Evolutionary conservation across 495 filamentous ascomycete species (phyloP).

Genomic region (Trichocladium uniseriatum): DNA sequence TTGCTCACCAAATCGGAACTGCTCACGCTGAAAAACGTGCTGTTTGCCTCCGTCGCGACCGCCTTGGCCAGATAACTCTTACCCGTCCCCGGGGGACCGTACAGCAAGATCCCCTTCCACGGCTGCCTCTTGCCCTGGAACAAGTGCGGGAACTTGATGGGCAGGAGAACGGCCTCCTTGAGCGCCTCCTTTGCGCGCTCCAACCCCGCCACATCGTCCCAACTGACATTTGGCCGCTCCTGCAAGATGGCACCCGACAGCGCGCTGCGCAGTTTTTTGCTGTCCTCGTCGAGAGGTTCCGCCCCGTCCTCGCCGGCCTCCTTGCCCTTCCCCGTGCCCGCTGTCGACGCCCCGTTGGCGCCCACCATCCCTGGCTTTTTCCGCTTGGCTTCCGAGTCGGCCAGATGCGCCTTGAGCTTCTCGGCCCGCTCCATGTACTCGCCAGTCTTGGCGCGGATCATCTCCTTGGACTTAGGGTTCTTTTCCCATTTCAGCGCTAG

Average conservation of each 20-base stretch:
- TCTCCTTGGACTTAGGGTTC: slow-evolving; percentile 89
- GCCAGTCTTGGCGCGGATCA: slow-evolving; percentile 83
- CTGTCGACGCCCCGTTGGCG: slow-evolving; percentile 70
- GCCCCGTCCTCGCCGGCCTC: slow-evolving; percentile 43
- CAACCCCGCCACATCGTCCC: slow-evolving; percentile 97
- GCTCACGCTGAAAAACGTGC: slow-evolving; percentile 98
- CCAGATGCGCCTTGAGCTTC: slow-evolving; percentile 86
- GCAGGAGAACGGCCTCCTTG: slow-evolving; percentile 94
- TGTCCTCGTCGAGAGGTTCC: slow-evolving; percentile 72
- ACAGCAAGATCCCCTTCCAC: slow-evolving; percentile 96
- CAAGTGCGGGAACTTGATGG: slow-evolving; percentile 95
- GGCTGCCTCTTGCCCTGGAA: slow-evolving; percentile 96
- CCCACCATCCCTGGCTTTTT: slow-evolving; percentile 71
- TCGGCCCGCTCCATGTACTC: slow-evolving; percentile 99
- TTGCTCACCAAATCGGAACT: slow-evolving; percentile 94
- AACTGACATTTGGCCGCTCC: slow-evolving; percentile 89
- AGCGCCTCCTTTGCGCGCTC: slow-evolving; percentile 93
- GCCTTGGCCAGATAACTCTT: slow-evolving; percentile 96
- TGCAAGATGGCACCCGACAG: slow-evolving; percentile 86
- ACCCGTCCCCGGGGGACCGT: slow-evolving; percentile 92
- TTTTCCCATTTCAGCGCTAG: slow-evolving; percentile 98
- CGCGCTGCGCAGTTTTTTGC: slow-evolving; percentile 86
- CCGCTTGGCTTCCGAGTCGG: slow-evolving; percentile 62
- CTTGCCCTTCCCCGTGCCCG: slow-evolving; percentile 51
- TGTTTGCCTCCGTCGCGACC: slow-evolving; percentile 96